Evolutionary conservation across 371 early-diverging fungal species (phyloP).

Genomic region (Mortierella polycephala): DNA sequence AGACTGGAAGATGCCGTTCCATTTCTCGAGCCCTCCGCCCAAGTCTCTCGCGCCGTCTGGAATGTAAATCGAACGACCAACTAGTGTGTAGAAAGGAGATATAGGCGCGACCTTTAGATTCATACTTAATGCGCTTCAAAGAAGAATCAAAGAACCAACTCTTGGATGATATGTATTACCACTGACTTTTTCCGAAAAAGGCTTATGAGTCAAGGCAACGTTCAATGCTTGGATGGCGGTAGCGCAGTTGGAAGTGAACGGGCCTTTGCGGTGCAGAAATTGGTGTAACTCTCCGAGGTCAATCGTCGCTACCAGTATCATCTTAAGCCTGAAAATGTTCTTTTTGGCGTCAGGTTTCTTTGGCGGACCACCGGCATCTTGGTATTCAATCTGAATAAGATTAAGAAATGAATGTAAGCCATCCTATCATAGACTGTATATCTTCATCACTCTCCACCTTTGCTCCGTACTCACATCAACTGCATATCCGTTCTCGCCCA

Average conservation of each 20-base stretch:
- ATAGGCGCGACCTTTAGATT: background rate
- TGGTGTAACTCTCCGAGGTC: constrained; percentile 54
- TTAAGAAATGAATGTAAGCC: background rate
- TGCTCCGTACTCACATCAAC: constrained; percentile 9
- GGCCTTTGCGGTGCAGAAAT: constrained; percentile 57
- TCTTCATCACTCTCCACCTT: background rate
- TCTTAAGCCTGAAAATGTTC: constrained; percentile 29
- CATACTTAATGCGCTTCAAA: background rate
- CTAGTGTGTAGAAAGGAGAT: constrained; percentile 8
- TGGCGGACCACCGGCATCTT: background rate
- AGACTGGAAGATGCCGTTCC: constrained; percentile 87
- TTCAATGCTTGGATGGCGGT: constrained; percentile 49
- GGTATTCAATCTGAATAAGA: background rate
- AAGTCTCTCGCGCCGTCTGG: constrained; percentile 64
- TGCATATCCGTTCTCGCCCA: constrained; percentile 5
- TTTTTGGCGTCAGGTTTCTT: constrained; percentile 17
- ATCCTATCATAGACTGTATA: background rate
- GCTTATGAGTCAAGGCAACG: constrained; percentile 27
- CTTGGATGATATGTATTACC: constrained; percentile 1
- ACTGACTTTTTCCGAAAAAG: constrained; percentile 18
- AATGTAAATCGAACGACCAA: constrained; percentile 88
- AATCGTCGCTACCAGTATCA: constrained; percentile 15
- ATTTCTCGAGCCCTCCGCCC: constrained; percentile 85
- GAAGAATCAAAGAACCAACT: background rate
- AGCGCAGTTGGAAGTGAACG: constrained; percentile 52